phyloP scores from a whole-genome alignment of 169 alveolate species.

The Cryptosporidium viatorum region DNA sequence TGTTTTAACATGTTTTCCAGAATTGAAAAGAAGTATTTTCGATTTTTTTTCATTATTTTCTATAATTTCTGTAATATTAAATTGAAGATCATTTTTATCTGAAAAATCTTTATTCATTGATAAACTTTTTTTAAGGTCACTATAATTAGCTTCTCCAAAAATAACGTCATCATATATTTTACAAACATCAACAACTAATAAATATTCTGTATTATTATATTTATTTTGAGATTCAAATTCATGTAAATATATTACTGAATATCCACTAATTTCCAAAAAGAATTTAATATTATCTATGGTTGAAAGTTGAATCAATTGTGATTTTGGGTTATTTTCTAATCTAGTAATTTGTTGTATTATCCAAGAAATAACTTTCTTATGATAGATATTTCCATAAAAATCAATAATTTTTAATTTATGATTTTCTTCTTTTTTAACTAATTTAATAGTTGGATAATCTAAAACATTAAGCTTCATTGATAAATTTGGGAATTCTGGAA shows the following conservation, averaged over 20 bases:
- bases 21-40: constrained; percentile 17
- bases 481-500: constrained; percentile 55
- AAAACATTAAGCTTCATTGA: constrained; percentile 42
- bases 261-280: constrained; percentile 19
- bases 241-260: constrained; percentile 33
- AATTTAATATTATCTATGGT: not conserved
- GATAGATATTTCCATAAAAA: constrained; percentile 36
- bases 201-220: constrained; percentile 27
- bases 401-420: constrained; percentile 10
- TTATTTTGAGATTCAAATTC: not conserved
- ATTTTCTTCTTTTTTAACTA: constrained; percentile 15
- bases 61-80: constrained; percentile 13
- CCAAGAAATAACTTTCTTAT: constrained; percentile 45
- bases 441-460: constrained; percentile 61
- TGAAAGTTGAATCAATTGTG: constrained; percentile 16
- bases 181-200: constrained; percentile 4
- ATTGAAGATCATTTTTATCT: not conserved
- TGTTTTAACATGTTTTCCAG: constrained; percentile 23
- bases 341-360: constrained; percentile 30
- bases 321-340: constrained; percentile 12
- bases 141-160: constrained; percentile 38
- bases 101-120: not conserved
- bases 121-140: constrained; percentile 7
- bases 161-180: constrained; percentile 51
- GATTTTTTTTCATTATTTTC: constrained; percentile 3